Conservation (phyloP, 768 basidiomycete genomes). For the Sarcodon aspratus region DNA sequence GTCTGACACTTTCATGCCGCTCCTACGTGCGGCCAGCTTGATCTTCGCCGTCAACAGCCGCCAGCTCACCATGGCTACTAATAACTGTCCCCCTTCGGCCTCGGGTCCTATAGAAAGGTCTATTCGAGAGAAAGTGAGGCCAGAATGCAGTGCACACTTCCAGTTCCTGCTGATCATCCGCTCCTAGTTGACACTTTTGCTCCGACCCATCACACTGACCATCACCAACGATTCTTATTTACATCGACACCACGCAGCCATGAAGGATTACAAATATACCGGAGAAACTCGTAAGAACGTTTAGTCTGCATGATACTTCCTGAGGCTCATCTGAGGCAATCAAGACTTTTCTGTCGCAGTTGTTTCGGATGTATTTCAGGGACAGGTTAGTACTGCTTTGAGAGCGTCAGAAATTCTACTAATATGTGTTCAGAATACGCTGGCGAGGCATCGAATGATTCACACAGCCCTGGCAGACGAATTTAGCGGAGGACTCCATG, state of each 20-base stretch:
- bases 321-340: background rate
- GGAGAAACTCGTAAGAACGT: constrained; percentile 71
- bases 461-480: constrained; percentile 65
- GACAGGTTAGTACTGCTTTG: constrained; percentile 42
- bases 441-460: constrained; percentile 77
- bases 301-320: background rate
- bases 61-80: constrained; percentile 15
- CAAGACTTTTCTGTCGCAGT: constrained; percentile 71
- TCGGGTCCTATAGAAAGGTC: constrained; percentile 43
- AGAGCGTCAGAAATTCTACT: constrained; percentile 1
- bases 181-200: constrained; percentile 45
- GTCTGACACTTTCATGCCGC: too few relatives aligned
- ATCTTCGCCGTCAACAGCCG: background rate
- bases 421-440: constrained; percentile 38
- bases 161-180: background rate
- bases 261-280: constrained; percentile 58
- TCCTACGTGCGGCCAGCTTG: background rate
- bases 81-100: constrained; percentile 12
- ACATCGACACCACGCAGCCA: constrained; percentile 77
- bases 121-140: constrained; percentile 47
- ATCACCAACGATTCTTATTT: constrained; percentile 79
- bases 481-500: constrained; percentile 60
- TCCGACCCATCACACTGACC: constrained; percentile 50
- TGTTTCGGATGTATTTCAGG: constrained; percentile 61
- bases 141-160: constrained; percentile 1